phyloP scores from a whole-genome alignment of 78 protist species.

The Guillardia theta region DNA sequence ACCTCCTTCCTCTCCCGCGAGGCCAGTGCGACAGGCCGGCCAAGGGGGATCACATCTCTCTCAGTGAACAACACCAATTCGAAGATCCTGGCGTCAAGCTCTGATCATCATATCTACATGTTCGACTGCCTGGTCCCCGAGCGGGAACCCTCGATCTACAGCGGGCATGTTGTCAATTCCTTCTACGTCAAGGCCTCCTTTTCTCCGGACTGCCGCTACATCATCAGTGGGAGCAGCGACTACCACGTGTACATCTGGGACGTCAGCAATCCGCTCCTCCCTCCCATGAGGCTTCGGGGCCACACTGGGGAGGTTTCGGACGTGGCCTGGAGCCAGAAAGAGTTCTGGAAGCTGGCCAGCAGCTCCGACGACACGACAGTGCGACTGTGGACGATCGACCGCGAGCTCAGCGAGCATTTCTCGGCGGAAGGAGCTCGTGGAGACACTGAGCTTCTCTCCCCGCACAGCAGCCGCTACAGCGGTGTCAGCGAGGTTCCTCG shows the following conservation, averaged over 20 bases:
- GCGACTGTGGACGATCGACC: not conserved
- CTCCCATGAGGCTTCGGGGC: not conserved
- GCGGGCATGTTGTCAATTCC: not conserved
- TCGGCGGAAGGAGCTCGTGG: no score
- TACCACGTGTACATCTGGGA: not conserved
- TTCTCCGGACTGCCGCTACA: slow-evolving; percentile 15
- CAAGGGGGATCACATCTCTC: not conserved
- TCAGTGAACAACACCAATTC: not conserved
- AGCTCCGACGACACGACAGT: slow-evolving; percentile 32
- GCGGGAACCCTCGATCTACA: not conserved
- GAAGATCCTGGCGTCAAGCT: not conserved
- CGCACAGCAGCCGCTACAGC: not conserved
- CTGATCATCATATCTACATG: not conserved
- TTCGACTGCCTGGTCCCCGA: not conserved
- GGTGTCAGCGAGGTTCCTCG: not conserved
- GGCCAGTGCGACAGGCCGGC: slow-evolving; percentile 19
- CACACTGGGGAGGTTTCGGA: not conserved
- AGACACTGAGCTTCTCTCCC: not conserved
- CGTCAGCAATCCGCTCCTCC: not conserved
- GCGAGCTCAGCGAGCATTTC: not conserved
- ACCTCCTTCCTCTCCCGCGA: not conserved
- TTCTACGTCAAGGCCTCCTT: slow-evolving; percentile 35
- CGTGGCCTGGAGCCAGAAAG: not conserved
- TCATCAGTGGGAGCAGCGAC: not conserved
- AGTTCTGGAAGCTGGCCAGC: not conserved